phyloP scores from a whole-genome alignment of 345 rosid genomes.

The Moringa oleifera region DNA sequence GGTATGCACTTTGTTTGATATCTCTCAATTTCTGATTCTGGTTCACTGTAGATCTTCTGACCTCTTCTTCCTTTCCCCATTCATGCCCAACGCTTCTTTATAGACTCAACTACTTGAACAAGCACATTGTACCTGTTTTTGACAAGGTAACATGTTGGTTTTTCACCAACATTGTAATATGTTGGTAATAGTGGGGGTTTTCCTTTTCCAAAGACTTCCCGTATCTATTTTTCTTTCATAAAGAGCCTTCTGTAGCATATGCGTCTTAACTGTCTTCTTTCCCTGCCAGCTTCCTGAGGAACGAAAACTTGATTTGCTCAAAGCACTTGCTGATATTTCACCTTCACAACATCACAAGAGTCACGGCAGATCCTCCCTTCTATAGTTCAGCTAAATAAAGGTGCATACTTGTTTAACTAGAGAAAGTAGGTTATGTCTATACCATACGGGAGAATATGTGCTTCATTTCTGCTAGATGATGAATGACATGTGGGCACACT shows the following conservation, averaged over 20 bases:
- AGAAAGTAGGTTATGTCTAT: slow-evolving; percentile 39
- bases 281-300: slow-evolving; percentile 86
- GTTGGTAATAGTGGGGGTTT: no score
- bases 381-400: slow-evolving; percentile 81
- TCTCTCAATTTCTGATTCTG: neutral
- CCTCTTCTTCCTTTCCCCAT: neutral
- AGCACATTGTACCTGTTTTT: slow-evolving; percentile 82
- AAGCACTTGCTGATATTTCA: slow-evolving; percentile 89
- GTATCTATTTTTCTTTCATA: neutral
- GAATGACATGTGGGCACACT: neutral
- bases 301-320: slow-evolving; percentile 92
- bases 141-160: slow-evolving; percentile 55
- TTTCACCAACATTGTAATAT: neutral
- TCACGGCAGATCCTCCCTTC: slow-evolving; percentile 94
- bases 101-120: slow-evolving; percentile 90
- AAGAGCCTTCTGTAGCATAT: slow-evolving; percentile 8
- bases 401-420: slow-evolving; percentile 33
- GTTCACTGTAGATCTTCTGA: neutral
- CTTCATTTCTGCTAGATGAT: neutral
- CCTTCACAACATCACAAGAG: slow-evolving; percentile 88
- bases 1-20: slow-evolving; percentile 35
- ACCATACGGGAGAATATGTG: neutral
- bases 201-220: neutral
- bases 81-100: slow-evolving; percentile 18
- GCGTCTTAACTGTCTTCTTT: slow-evolving; percentile 7